Evolutionary conservation across 129 eudicot genomes (phyloP).

Genomic region (Pittosporum tobira): DNA sequence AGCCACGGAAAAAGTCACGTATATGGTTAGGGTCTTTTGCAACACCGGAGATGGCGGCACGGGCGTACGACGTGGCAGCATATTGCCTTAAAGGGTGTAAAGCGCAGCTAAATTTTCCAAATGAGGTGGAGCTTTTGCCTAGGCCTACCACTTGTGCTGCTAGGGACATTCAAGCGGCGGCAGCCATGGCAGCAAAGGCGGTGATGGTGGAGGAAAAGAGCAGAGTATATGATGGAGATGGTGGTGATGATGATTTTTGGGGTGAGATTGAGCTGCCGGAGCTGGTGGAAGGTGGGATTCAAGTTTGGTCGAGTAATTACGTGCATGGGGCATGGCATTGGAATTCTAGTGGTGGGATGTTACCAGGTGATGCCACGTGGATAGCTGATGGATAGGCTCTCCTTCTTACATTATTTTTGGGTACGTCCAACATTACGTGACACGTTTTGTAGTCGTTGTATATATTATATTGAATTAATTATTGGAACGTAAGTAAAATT

Average conservation of each 20-base stretch:
- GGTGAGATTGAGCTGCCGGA: constrained; percentile 48
- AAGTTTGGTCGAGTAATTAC: background rate
- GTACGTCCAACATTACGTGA: too few species aligned
- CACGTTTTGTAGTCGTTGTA: constrained; percentile 10
- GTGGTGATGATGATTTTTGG: constrained; percentile 35
- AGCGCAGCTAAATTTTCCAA: constrained; percentile 61
- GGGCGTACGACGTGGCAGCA: constrained; percentile 48
- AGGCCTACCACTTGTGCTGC: constrained; percentile 37
- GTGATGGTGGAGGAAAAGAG: constrained; percentile 12
- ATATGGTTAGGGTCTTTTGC: constrained; percentile 49
- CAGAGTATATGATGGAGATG: background rate
- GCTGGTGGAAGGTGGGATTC: constrained; percentile 16
- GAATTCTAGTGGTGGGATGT: constrained; percentile 7
- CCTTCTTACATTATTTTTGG: too few species aligned
- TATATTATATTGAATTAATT: too few species aligned
- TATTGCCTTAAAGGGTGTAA: constrained; percentile 31
- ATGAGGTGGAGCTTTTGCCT: constrained; percentile 32
- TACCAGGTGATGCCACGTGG: constrained; percentile 13
- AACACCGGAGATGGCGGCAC: constrained; percentile 46
- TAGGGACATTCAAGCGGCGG: constrained; percentile 58
- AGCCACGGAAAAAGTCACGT: constrained; percentile 34
- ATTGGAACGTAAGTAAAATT: too few species aligned
- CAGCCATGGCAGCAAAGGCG: constrained; percentile 46
- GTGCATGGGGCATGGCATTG: constrained; percentile 18
- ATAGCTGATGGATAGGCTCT: background rate